Evolutionary conservation across 768 basidiomycete genomes (phyloP).

Genomic region (Rhizopogon rudus): DNA sequence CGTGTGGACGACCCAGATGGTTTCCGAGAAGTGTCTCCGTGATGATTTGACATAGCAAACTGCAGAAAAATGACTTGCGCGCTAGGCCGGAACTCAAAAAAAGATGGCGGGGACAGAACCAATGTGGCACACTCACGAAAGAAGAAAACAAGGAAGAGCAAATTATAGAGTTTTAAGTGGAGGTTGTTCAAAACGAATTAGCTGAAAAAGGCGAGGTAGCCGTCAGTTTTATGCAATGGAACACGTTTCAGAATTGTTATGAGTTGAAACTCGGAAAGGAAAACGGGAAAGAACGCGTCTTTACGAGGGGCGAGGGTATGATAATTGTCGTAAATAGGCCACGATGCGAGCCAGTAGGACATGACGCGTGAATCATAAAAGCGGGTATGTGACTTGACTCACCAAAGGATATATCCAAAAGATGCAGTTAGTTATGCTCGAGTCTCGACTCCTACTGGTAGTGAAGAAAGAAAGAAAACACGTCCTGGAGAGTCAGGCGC

Average conservation of each 20-base stretch:
- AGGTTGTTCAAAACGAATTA: constrained; percentile 28
- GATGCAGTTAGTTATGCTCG: background rate
- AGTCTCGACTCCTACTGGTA: constrained; percentile 2
- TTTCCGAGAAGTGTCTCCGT: constrained; percentile 51
- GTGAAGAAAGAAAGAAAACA: constrained; percentile 18
- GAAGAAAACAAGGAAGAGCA: constrained; percentile 17
- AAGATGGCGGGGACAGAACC: constrained; percentile 11
- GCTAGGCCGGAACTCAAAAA: constrained; percentile 15
- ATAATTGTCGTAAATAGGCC: constrained; percentile 26
- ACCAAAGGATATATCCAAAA: constrained; percentile 26
- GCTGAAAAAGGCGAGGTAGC: constrained; percentile 20
- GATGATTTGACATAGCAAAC: constrained; percentile 27
- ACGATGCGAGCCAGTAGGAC: constrained; percentile 23
- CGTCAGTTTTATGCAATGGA: constrained; percentile 17
- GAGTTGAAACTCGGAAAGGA: constrained; percentile 24
- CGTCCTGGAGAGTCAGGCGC: constrained; percentile 15
- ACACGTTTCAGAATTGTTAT: constrained; percentile 17
- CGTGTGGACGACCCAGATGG: constrained; percentile 67
- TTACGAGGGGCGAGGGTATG: constrained; percentile 14
- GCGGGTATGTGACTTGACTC: constrained; percentile 10
- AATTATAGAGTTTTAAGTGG: constrained; percentile 28
- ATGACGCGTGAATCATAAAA: constrained; percentile 24
- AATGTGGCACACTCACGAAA: constrained; percentile 21
- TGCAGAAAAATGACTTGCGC: constrained; percentile 23
- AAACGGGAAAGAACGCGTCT: constrained; percentile 26